These are phyloP conservation scores for Ophiostoma perfectum DNA, from an alignment of 2,329 filamentous ascomycete genomes.

Conservation along the genomic window DNA sequence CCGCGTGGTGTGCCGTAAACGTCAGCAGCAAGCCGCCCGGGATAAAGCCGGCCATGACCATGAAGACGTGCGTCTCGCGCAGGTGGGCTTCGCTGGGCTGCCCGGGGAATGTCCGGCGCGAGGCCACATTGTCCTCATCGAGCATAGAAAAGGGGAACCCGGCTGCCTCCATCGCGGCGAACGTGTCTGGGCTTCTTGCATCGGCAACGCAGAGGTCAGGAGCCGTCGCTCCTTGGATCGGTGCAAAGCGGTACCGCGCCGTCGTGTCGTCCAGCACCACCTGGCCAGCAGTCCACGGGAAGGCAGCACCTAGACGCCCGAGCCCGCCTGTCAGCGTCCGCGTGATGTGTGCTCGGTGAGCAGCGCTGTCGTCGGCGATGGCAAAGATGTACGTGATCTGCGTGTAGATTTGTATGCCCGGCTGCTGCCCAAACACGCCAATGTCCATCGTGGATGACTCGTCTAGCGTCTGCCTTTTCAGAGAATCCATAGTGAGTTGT, in stretches of 20 bases:
- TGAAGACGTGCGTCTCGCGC: conserved; percentile 40
- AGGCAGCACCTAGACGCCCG: background rate
- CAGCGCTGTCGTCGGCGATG: background rate
- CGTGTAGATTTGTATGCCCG: background rate
- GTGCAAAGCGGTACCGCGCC: conserved; percentile 1
- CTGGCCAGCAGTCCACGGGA: background rate
- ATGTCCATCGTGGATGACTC: background rate
- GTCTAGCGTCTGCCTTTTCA: background rate
- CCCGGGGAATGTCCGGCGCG: background rate
- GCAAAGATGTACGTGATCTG: conserved; percentile 3
- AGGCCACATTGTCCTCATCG: background rate
- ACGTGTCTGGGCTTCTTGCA: background rate
- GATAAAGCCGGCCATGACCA: conserved; percentile 30
- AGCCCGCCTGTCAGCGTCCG: background rate
- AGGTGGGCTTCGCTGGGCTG: background rate
- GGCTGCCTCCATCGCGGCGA: background rate
- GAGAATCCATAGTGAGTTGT: background rate
- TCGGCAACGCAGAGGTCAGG: background rate
- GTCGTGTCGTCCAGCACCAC: background rate
- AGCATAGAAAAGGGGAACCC: background rate
- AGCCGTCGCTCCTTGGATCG: background rate
- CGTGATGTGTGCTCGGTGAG: background rate
- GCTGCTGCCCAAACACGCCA: background rate
- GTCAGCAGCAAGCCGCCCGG: conserved; percentile 26
- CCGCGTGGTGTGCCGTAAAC: conserved; percentile 26